Base-by-base conservation (phyloP, 139 green algal species). In the Eudorina sp. region DNA sequence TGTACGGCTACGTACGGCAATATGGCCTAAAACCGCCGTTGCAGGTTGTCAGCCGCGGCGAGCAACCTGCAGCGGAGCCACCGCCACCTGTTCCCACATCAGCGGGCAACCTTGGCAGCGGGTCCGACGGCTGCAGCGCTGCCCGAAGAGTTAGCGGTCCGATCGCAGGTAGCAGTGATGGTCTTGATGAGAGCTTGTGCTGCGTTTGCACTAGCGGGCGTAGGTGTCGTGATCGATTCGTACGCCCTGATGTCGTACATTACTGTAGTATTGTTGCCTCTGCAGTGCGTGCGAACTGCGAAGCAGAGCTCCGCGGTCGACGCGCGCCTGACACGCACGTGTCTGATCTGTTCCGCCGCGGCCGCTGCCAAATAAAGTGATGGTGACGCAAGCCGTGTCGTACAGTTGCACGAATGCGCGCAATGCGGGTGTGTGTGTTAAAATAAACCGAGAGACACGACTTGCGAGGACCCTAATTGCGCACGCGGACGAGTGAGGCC, bases 201-300 rank as follows among this genome's bases (percentile, higher is more conserved):
- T 86, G 80, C 41, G 80, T 86, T 27, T 86, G 80, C 34, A 86
- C 64, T 60, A 31, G 7, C 41, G 13, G 9, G 16, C 29, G n/a
- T n/a, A n/a, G n/a, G 60, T 0, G 80, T 60, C 19, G 80, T 86
- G 29, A 25, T 86, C 60, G 80, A 3, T 86, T 86, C 18, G 80
- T 86, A 31, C 80, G 76, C 60, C 1, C 8, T 27, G 41, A 76
- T 3, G 80, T 86, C 29, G 62, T 86, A 8, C 80, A 86, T 43
- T n/a, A n/a, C n/a, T n/a, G n/a, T n/a, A n/a, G n/a, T n/a, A n/a
- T n/a, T 86, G 80, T 60, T 76, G 60, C 60, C 8, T 86, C 40
- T 86, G 80, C 58, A 60, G 6, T 13, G 80, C 48, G 31, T 86
- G 80, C n/a, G n/a, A n/a, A n/a, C n/a, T n/a, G n/a, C 60, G 80